These are phyloP conservation scores for Blastobotrys americana DNA, from an alignment of 805 yeast species.

Conservation along the genomic window DNA sequence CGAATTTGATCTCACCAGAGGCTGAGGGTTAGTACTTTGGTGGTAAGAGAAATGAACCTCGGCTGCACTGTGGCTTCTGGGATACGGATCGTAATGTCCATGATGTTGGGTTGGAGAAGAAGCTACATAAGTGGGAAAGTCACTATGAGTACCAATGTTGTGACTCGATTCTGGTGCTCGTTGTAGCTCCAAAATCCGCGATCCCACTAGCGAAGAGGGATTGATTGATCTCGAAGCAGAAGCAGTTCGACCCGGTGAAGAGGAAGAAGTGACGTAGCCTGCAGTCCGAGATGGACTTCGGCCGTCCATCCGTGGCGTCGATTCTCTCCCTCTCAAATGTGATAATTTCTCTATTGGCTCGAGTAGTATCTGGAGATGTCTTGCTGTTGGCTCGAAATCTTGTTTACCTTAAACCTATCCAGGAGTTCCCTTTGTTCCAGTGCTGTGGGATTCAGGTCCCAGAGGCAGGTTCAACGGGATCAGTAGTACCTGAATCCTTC, in stretches of 20 bases:
- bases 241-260: conserved; percentile 1
- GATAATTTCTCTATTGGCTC: neutral
- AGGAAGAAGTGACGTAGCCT: no score
- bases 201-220: conserved; percentile 1
- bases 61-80: conserved; percentile 1
- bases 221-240: neutral
- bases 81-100: neutral
- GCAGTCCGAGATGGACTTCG: no score
- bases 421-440: no score
- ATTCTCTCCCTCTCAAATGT: neutral
- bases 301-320: neutral
- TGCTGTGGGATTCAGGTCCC: no score
- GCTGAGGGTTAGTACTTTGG: neutral
- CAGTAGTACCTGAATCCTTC: no score
- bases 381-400: no score
- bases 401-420: no score
- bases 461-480: no score
- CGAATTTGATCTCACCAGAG: neutral
- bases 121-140: neutral
- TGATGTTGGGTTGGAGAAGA: neutral
- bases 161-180: neutral
- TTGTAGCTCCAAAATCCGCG: conserved; percentile 2
- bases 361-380: neutral
- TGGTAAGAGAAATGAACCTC: neutral
- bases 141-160: no score